Evolutionary conservation across 371 early-diverging fungal species (phyloP).

Genomic region (Rhizopus delemar): DNA sequence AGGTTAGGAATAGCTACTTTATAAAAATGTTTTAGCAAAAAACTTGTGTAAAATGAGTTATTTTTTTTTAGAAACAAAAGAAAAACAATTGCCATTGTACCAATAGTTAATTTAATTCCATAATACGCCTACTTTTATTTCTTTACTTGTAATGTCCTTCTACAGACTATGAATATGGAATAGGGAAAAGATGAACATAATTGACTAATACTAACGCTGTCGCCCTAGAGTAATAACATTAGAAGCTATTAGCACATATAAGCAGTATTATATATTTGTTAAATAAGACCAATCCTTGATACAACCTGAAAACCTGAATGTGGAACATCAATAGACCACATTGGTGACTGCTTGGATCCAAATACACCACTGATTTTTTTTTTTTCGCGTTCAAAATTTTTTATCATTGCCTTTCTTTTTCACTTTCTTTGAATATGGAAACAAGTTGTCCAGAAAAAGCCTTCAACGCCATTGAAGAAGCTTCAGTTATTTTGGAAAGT

Average conservation of each 20-base stretch:
- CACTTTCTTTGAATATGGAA: constrained; percentile 10
- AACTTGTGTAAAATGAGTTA: no score
- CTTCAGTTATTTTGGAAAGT: constrained; percentile 13
- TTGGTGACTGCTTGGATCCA: not conserved
- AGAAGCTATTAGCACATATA: no score
- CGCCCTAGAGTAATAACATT: no score
- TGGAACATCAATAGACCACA: not conserved
- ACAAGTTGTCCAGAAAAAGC: constrained; percentile 17
- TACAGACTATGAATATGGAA: no score
- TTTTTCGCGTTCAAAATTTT: constrained; percentile 1
- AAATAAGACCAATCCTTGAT: not conserved
- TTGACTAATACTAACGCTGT: no score
- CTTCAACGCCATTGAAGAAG: constrained; percentile 6
- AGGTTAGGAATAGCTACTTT: no score
- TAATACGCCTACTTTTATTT: no score
- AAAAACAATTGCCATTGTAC: no score
- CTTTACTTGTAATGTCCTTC: no score
- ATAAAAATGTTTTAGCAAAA: no score
- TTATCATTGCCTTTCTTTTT: constrained; percentile 1
- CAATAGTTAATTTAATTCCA: no score
- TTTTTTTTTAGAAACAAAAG: constrained; percentile 52
- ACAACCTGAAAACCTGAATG: not conserved
- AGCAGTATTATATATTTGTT: not conserved
- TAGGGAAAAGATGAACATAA: no score
- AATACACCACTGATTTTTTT: not conserved